Conservation (phyloP, 257 asterid genomes). For the Plantago major region DNA sequence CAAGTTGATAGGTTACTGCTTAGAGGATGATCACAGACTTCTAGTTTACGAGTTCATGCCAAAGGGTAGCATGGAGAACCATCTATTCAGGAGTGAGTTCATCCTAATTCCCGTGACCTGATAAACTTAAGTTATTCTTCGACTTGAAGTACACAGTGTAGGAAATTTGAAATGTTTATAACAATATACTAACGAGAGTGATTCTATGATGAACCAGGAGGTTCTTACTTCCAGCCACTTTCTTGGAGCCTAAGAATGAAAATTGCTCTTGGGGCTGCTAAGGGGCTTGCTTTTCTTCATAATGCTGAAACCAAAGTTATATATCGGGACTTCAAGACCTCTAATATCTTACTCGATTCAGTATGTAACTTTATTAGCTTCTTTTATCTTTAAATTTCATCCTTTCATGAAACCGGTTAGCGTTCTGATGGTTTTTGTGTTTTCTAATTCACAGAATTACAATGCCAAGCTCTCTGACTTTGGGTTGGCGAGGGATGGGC, state of each 20-base stretch:
- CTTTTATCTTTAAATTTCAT: background rate
- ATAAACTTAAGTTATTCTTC: no score
- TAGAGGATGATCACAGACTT: slow-evolving; percentile 87
- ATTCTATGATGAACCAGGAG: slow-evolving; percentile 45
- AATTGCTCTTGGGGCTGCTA: slow-evolving; percentile 83
- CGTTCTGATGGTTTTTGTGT: slow-evolving; percentile 3
- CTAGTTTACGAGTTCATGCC: slow-evolving; percentile 85
- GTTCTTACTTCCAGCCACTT: slow-evolving; percentile 73
- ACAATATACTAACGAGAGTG: background rate
- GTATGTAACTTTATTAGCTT: slow-evolving; percentile 29
- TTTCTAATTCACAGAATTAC: slow-evolving; percentile 42
- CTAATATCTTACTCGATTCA: slow-evolving; percentile 78
- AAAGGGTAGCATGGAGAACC: slow-evolving; percentile 96
- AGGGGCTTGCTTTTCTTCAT: slow-evolving; percentile 91
- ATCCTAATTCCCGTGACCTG: background rate
- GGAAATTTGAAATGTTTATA: background rate
- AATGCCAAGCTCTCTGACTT: slow-evolving; percentile 86
- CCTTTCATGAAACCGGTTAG: background rate
- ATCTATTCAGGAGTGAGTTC: slow-evolving; percentile 78
- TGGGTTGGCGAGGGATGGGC: slow-evolving; percentile 92
- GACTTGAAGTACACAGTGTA: background rate
- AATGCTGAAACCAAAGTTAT: slow-evolving; percentile 75
- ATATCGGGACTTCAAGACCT: slow-evolving; percentile 85
- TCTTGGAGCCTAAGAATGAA: slow-evolving; percentile 75
- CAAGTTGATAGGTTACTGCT: slow-evolving; percentile 78